Conservation (phyloP, 495 filamentous ascomycete genomes). For the Astrocystis sublimbata region DNA sequence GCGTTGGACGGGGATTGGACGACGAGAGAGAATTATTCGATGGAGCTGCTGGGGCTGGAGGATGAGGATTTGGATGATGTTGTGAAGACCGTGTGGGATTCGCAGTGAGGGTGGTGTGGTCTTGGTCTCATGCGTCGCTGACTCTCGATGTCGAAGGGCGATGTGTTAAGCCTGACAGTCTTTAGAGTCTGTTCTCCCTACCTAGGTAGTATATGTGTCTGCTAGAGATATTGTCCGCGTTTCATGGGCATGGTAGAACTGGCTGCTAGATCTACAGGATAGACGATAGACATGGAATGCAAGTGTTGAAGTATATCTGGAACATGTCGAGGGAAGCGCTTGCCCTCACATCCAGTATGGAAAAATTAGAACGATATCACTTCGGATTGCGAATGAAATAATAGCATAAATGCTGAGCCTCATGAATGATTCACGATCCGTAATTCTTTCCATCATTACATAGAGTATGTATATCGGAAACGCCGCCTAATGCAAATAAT, state of each 20-base stretch:
- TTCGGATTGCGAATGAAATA: too few relatives aligned
- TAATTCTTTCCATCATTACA: background rate
- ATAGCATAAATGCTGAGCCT: too few relatives aligned
- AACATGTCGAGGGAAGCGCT: too few relatives aligned
- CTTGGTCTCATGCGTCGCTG: background rate
- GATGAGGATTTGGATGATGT: slow-evolving; percentile 24
- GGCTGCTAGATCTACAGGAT: background rate
- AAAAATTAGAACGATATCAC: too few relatives aligned
- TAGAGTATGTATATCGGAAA: background rate
- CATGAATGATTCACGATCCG: too few relatives aligned
- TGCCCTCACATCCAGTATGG: too few relatives aligned
- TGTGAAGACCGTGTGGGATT: background rate
- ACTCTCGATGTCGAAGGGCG: background rate
- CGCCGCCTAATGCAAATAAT: slow-evolving; percentile 4
- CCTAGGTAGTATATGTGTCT: too few relatives aligned
- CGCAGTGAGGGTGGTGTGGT: background rate
- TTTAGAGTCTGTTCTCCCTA: background rate
- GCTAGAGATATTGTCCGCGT: background rate
- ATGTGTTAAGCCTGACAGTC: background rate
- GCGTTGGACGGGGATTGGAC: slow-evolving; percentile 33
- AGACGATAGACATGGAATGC: background rate
- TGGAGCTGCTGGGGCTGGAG: slow-evolving; percentile 29
- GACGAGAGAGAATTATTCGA: slow-evolving; percentile 26
- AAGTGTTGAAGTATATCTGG: too few relatives aligned
- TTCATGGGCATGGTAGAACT: background rate